Percentiles rank a stretch among this genome's conserved stretches.
phyloP scores from a whole-genome alignment of 1,139 yeast species.

The Candida tetrigidarum region DNA sequence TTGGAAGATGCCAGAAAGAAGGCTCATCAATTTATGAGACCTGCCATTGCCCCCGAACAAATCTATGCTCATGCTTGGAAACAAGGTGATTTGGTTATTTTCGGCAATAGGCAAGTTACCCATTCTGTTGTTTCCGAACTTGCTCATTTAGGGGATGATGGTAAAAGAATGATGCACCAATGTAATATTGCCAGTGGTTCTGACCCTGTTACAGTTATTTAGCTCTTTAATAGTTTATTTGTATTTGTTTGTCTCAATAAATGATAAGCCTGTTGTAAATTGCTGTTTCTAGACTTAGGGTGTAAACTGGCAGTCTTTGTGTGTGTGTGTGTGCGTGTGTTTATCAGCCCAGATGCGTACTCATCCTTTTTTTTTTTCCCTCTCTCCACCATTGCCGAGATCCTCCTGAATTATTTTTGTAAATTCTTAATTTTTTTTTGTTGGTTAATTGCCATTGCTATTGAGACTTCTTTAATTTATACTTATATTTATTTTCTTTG shows the following conservation, averaged over 20 bases:
- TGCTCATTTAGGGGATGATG: slow-evolving; percentile 45
- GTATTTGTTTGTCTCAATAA: no score
- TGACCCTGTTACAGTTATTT: slow-evolving; percentile 52
- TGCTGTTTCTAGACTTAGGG: no score
- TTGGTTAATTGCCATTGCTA: slow-evolving; percentile 1
- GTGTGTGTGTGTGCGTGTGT: neutral
- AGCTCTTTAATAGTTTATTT: neutral
- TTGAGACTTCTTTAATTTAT: neutral
- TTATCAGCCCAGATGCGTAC: neutral
- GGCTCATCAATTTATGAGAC: slow-evolving; percentile 76
- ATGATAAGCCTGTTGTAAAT: no score
- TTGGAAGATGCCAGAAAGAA: slow-evolving; percentile 73
- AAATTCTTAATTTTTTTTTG: neutral
- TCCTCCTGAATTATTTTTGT: neutral
- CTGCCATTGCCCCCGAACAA: slow-evolving; percentile 74
- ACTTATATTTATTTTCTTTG: neutral
- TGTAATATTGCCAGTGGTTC: slow-evolving; percentile 85
- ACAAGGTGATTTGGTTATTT: slow-evolving; percentile 82
- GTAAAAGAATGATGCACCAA: slow-evolving; percentile 84
- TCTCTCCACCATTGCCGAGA: neutral
- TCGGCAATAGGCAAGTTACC: slow-evolving; percentile 87
- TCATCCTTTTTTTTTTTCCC: neutral
- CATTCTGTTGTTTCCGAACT: slow-evolving; percentile 91
- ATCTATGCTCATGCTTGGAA: slow-evolving; percentile 84
- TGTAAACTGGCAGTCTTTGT: neutral